Percentiles rank a stretch among this genome's conserved stretches.
Evolutionary conservation across 768 basidiomycete genomes (phyloP).

Genomic region (Hericium alpestre): DNA sequence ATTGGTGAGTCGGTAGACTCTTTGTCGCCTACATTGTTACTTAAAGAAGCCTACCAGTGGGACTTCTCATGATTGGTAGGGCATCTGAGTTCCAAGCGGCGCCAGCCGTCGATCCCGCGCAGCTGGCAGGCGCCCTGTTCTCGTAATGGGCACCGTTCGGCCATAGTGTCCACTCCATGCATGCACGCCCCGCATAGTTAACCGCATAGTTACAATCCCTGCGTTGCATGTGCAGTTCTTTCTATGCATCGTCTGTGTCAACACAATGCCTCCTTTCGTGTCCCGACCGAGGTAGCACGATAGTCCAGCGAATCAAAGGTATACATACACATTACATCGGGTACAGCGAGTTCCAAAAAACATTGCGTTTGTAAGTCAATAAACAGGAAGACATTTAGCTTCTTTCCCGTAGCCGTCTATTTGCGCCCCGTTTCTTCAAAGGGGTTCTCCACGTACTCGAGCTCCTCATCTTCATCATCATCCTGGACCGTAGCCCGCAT

Average conservation of each 20-base stretch:
- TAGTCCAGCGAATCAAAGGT: not conserved
- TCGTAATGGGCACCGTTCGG: not conserved
- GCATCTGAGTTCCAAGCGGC: constrained; percentile 50
- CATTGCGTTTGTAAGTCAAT: not conserved
- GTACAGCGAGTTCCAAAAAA: not conserved
- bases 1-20: constrained; percentile 52
- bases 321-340: not conserved
- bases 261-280: too few relatives aligned
- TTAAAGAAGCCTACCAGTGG: constrained; percentile 36
- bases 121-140: not conserved
- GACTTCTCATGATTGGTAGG: constrained; percentile 64
- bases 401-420: not conserved
- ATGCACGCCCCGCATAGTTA: too few relatives aligned
- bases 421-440: constrained; percentile 13
- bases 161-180: too few relatives aligned
- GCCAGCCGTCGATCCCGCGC: not conserved
- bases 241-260: too few relatives aligned
- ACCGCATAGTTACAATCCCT: too few relatives aligned
- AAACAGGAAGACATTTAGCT: not conserved
- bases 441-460: constrained; percentile 18
- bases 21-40: too few relatives aligned
- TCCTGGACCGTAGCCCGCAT: not conserved
- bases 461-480: constrained; percentile 13
- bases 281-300: too few relatives aligned
- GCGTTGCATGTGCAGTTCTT: too few relatives aligned